Evolutionary conservation across 805 yeast species (phyloP).

Genomic region (Helenozyma baotianmanensis): DNA sequence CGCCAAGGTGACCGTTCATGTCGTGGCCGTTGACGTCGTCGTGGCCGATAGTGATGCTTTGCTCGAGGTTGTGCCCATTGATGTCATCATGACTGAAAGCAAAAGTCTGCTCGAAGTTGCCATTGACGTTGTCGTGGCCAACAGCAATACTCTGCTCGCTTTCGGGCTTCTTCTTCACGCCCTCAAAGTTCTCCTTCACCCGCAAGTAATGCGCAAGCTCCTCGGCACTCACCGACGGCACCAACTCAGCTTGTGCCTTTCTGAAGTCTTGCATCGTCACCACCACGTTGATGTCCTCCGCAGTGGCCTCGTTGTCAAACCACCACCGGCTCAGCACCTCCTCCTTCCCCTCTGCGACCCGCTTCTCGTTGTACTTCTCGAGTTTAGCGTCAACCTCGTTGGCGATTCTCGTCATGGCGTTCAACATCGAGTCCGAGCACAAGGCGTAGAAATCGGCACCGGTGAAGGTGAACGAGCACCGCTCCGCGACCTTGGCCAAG

Average conservation of each 20-base stretch:
- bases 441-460: conserved; percentile 98
- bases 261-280: conserved; percentile 72
- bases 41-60: too few relatives aligned
- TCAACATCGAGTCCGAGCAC: conserved; percentile 92
- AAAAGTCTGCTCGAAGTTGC: too few relatives aligned
- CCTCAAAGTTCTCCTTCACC: conserved; percentile 81
- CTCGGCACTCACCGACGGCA: conserved; percentile 83
- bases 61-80: too few relatives aligned
- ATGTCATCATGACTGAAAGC: too few relatives aligned
- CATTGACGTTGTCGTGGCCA: not conserved
- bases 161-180: conserved; percentile 43
- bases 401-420: conserved; percentile 93
- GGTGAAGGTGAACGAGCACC: conserved; percentile 85
- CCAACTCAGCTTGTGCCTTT: conserved; percentile 67
- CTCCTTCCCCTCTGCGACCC: conserved; percentile 27
- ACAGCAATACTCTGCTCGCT: conserved; percentile 1
- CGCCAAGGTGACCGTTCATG: not conserved
- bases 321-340: conserved; percentile 73
- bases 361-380: conserved; percentile 40
- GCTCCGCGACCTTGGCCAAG: conserved; percentile 52
- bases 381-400: conserved; percentile 66
- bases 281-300: conserved; percentile 60
- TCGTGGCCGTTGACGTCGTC: too few relatives aligned
- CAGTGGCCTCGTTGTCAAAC: conserved; percentile 78
- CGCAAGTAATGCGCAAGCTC: conserved; percentile 78